A percentile compares a stretch with the other conserved stretches of the same genome.
Evolutionary conservation across 164 flowering plant genomes (phyloP).

Genomic region (Cinnamomum chago): DNA sequence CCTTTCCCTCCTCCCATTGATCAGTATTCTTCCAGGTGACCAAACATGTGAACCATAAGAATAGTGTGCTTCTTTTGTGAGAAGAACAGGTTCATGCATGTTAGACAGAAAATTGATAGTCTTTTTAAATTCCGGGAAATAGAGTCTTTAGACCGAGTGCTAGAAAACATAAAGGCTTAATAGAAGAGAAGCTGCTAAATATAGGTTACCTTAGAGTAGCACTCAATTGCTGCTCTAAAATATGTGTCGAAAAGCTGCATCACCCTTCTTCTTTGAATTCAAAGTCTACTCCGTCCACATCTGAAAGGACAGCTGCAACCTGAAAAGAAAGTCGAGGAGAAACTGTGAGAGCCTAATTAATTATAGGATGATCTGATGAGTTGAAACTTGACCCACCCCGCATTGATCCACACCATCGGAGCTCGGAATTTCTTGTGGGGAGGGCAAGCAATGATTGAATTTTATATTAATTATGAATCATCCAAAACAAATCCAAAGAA

Average conservation of each 20-base stretch:
- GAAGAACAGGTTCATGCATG: too few relatives aligned
- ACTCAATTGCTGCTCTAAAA: conserved; percentile 52
- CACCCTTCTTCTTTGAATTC: conserved; percentile 72
- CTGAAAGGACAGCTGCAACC: conserved; percentile 66
- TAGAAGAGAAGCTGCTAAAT: neutral
- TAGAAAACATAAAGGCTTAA: neutral
- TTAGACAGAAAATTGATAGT: too few relatives aligned
- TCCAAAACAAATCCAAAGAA: too few relatives aligned
- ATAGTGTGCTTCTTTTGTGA: too few relatives aligned
- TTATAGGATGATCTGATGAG: neutral
- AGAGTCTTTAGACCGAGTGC: neutral
- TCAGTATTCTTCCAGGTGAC: too few relatives aligned
- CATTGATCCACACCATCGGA: too few relatives aligned
- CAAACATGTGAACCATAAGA: too few relatives aligned
- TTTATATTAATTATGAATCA: too few relatives aligned
- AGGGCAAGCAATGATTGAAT: too few relatives aligned
- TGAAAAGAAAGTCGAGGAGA: conserved; percentile 5
- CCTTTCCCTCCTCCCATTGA: too few relatives aligned
- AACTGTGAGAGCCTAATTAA: neutral
- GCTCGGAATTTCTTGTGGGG: too few relatives aligned
- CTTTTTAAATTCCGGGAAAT: neutral
- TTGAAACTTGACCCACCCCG: too few relatives aligned
- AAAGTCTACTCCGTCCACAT: conserved; percentile 78
- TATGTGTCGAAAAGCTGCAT: conserved; percentile 64
- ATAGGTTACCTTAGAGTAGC: conserved; percentile 48